Conservation (phyloP, 805 yeast species). For the Barnettozyma siamensis region DNA sequence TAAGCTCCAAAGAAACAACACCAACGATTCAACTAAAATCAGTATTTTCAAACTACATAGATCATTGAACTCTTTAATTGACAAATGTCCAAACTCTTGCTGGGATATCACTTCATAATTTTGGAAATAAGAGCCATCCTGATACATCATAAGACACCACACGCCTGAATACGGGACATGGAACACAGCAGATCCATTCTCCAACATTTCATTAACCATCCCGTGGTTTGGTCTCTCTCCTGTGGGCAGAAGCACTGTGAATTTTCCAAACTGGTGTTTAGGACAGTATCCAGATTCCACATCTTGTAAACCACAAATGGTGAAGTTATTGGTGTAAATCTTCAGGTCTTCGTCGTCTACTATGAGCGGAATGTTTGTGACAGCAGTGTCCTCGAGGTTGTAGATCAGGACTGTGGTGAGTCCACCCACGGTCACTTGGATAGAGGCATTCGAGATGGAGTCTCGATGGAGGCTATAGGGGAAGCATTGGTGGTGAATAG, state of each 20-base stretch:
- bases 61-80: constrained; percentile 1
- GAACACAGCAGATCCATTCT: not conserved
- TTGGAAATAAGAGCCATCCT: constrained; percentile 7
- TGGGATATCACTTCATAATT: not conserved
- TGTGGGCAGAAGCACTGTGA: not conserved
- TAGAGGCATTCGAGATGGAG: not conserved
- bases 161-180: constrained; percentile 6
- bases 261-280: constrained; percentile 1
- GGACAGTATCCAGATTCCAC: constrained; percentile 3
- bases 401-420: constrained; percentile 4
- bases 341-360: constrained; percentile 6
- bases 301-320: constrained; percentile 10
- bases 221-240: not conserved
- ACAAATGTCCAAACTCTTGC: constrained; percentile 8
- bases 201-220: not conserved
- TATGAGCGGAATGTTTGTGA: constrained; percentile 3
- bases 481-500: constrained; percentile 5
- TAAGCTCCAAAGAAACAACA: too few relatives aligned
- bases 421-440: not conserved
- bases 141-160: constrained; percentile 10
- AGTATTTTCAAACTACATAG: not conserved
- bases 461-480: not conserved
- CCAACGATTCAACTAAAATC: not conserved
- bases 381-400: constrained; percentile 3
- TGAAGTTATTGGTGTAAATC: constrained; percentile 1